phyloP scores from a whole-genome alignment of 306 rosid genomes.

The Casuarina equisetifolia region DNA sequence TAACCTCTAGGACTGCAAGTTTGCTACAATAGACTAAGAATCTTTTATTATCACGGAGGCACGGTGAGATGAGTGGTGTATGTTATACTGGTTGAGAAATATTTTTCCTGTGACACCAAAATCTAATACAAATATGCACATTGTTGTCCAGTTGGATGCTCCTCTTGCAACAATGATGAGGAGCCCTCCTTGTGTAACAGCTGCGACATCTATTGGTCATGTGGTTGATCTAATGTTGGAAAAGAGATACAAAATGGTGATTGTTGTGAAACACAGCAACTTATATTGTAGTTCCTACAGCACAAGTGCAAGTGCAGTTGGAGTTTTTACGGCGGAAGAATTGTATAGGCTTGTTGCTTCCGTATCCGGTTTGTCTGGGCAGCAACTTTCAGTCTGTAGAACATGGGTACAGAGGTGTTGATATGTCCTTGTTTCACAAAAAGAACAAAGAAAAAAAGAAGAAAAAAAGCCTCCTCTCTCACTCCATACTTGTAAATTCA shows the following conservation, averaged over 20 bases:
- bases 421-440: no score
- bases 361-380: constrained; percentile 32
- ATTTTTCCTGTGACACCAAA: background rate
- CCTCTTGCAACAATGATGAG: constrained; percentile 74
- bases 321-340: constrained; percentile 61
- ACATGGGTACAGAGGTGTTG: constrained; percentile 9
- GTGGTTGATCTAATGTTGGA: constrained; percentile 64
- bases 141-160: constrained; percentile 55
- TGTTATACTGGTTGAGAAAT: background rate
- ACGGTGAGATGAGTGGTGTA: background rate
- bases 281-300: constrained; percentile 32
- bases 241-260: constrained; percentile 52
- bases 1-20: background rate
- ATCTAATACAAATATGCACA: background rate
- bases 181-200: constrained; percentile 64
- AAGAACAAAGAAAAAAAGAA: no score
- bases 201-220: constrained; percentile 50
- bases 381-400: constrained; percentile 32
- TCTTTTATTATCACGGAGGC: background rate
- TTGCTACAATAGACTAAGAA: background rate
- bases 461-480: background rate
- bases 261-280: constrained; percentile 50
- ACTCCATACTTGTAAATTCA: background rate
- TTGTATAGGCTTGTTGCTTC: constrained; percentile 45
- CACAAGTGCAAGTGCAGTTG: constrained; percentile 57